phyloP scores from a whole-genome alignment of 805 yeast species.

The Saturnispora hagleri region DNA sequence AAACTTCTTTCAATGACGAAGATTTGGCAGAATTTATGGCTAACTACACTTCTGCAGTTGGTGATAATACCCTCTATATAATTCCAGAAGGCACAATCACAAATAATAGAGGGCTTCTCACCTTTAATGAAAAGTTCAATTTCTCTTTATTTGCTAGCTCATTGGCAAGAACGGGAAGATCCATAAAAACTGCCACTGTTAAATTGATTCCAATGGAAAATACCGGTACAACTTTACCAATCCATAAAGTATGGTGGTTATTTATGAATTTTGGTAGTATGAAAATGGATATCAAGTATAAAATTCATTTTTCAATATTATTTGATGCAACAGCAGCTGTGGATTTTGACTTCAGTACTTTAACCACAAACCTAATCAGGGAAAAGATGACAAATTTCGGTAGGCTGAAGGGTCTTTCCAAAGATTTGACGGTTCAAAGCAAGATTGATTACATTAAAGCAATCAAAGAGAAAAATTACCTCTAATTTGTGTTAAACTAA shows the following conservation, averaged over 20 bases:
- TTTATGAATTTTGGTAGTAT: constrained; percentile 11
- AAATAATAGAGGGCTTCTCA: constrained; percentile 68
- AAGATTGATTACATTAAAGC: constrained; percentile 34
- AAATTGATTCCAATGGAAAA: constrained; percentile 31
- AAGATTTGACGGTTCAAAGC: constrained; percentile 32
- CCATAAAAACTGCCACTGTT: constrained; percentile 27
- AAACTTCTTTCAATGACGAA: constrained; percentile 7
- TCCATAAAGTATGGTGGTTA: constrained; percentile 7
- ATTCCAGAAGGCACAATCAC: constrained; percentile 81
- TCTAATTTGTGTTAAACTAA: background rate
- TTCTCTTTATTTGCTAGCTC: constrained; percentile 8
- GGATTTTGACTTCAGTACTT: background rate
- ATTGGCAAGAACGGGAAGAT: constrained; percentile 15
- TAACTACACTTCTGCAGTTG: background rate
- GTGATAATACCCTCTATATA: constrained; percentile 34
- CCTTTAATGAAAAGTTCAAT: constrained; percentile 33
- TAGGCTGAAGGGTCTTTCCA: constrained; percentile 39
- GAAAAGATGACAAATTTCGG: constrained; percentile 35
- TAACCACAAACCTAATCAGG: constrained; percentile 14
- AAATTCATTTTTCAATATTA: constrained; percentile 15
- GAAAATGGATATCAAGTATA: constrained; percentile 15
- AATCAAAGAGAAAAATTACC: constrained; percentile 7
- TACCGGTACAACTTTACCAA: constrained; percentile 29
- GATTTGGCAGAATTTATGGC: background rate
- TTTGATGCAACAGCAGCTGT: background rate